Conservation (phyloP, 192 early-diverging fungal genomes). For the Entomortierella beljakovae region DNA sequence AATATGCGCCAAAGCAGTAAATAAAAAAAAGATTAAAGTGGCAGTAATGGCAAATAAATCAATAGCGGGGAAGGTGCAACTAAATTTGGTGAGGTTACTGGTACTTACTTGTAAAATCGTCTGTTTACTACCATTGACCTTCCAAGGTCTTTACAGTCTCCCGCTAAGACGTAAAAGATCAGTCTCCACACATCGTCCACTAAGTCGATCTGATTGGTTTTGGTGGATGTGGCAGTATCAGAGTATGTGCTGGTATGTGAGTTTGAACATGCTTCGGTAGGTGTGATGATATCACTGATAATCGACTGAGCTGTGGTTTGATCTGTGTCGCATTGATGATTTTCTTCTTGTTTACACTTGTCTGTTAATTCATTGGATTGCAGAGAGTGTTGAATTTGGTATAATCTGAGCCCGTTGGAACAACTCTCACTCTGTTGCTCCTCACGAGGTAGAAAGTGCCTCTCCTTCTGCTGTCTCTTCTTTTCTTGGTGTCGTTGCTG, state of each 20-base stretch:
- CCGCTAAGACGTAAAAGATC: constrained; percentile 31
- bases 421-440: too few species aligned
- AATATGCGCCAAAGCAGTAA: not conserved
- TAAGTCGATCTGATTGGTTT: constrained; percentile 5
- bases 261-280: too few species aligned
- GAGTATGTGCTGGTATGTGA: too few species aligned
- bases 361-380: too few species aligned
- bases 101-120: constrained; percentile 36
- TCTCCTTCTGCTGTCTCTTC: not conserved
- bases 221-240: too few species aligned
- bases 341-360: not conserved
- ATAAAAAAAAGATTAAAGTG: not conserved
- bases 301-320: too few species aligned
- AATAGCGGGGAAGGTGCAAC: not conserved
- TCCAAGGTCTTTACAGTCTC: constrained; percentile 34
- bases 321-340: too few species aligned
- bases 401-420: not conserved
- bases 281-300: too few species aligned
- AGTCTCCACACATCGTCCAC: constrained; percentile 47
- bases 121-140: constrained; percentile 35
- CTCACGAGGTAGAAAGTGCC: too few species aligned
- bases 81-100: not conserved
- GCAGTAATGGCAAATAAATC: not conserved
- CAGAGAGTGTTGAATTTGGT: not conserved
- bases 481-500: not conserved